Evolutionary conservation across 352 stramenopile genomes (phyloP).

Genomic region (Phytophthora boehmeriae): DNA sequence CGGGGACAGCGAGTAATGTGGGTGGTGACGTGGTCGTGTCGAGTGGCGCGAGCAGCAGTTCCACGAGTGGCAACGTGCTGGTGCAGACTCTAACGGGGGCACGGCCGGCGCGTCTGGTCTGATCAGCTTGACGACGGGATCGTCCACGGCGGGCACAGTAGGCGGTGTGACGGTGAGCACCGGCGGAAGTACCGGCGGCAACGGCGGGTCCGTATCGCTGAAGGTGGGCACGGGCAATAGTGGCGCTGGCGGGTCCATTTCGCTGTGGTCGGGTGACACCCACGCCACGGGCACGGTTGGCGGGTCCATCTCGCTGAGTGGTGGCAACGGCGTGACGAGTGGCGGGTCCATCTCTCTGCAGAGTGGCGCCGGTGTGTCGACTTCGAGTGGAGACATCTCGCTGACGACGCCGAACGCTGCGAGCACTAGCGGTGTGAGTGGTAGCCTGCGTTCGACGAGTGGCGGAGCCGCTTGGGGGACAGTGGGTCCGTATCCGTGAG

Average conservation of each 20-base stretch:
- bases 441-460: neutral
- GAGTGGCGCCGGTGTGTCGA: neutral
- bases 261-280: neutral
- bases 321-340: neutral
- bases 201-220: conserved; percentile 13
- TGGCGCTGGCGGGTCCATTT: conserved; percentile 3
- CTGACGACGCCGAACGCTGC: neutral
- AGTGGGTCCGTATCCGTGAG: conserved; percentile 15
- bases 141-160: conserved; percentile 8
- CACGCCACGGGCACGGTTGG: neutral
- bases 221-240: neutral
- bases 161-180: neutral
- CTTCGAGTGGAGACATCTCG: neutral
- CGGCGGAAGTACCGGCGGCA: conserved; percentile 6
- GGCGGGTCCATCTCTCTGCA: neutral
- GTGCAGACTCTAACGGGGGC: neutral
- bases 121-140: conserved; percentile 22
- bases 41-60: conserved; percentile 26
- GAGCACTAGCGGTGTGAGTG: neutral
- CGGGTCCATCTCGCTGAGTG: neutral
- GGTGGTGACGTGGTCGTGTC: conserved; percentile 27
- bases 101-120: neutral
- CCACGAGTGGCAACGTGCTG: neutral
- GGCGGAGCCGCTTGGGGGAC: neutral
- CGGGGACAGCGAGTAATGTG: conserved; percentile 27